These are phyloP conservation scores for Boletus hoseneyae DNA, from an alignment of 1,284 basidiomycete species.

Conservation along the genomic window DNA sequence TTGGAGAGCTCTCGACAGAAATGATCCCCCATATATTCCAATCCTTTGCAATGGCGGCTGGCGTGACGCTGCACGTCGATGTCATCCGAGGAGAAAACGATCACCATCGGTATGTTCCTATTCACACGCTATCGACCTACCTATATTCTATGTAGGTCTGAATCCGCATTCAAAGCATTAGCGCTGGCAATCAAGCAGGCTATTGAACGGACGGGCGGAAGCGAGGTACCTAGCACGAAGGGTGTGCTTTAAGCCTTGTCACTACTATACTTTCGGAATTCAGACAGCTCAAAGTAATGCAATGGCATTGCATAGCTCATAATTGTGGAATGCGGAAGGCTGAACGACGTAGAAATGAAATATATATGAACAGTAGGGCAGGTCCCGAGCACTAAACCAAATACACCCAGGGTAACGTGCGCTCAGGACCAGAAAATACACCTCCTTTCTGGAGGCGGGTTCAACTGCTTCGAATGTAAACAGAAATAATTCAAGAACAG, in stretches of 20 bases:
- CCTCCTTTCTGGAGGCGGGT: constrained; percentile 61
- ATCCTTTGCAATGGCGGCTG: constrained; percentile 89
- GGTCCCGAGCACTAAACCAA: constrained; percentile 6
- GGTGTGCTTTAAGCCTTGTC: constrained; percentile 67
- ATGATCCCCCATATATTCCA: constrained; percentile 97
- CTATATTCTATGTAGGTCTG: constrained; percentile 56
- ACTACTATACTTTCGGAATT: too few species aligned
- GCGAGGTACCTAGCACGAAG: constrained; percentile 97
- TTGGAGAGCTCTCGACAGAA: constrained; percentile 94
- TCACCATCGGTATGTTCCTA: constrained; percentile 79
- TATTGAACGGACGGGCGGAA: constrained; percentile 83
- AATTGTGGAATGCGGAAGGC: background rate
- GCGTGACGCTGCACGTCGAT: constrained; percentile 92
- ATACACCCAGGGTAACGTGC: constrained; percentile 2
- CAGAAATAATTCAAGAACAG: background rate
- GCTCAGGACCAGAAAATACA: constrained; percentile 64
- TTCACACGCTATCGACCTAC: background rate
- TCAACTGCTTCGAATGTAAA: constrained; percentile 42
- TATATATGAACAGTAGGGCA: constrained; percentile 17
- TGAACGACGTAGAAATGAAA: constrained; percentile 8
- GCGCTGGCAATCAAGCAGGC: constrained; percentile 95
- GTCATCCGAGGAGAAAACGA: constrained; percentile 95
- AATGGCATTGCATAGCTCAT: background rate
- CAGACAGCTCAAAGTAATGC: too few species aligned
- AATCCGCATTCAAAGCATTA: constrained; percentile 97